Evolutionary conservation across 2,329 filamentous ascomycete species (phyloP).

Genomic region (Aureobasidium lini): DNA sequence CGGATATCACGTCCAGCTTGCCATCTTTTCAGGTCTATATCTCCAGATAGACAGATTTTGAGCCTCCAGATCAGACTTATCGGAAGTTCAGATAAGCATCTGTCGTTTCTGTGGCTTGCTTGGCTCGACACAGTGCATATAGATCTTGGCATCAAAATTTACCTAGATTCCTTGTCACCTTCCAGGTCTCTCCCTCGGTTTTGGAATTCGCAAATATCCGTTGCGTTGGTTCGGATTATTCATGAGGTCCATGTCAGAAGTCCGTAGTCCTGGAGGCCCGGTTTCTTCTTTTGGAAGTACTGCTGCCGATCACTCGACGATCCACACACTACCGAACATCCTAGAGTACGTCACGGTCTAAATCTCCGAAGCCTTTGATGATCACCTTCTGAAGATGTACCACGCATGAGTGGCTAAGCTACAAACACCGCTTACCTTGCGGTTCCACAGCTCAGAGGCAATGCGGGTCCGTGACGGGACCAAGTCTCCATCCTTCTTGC

Average conservation of each 20-base stretch:
- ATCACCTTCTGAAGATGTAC: not conserved
- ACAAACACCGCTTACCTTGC: not conserved
- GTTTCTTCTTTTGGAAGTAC: not conserved
- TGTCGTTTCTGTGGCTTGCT: not conserved
- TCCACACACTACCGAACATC: not conserved
- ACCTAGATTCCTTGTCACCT: not conserved
- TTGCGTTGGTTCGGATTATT: not conserved
- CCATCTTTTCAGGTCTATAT: too few species aligned
- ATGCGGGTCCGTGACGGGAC: too few species aligned
- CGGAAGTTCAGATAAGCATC: not conserved
- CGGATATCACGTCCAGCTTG: too few species aligned
- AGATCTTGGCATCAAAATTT: not conserved
- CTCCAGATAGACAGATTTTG: too few species aligned
- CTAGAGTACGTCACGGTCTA: not conserved
- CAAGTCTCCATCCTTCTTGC: too few species aligned
- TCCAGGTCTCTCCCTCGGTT: not conserved
- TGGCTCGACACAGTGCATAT: not conserved
- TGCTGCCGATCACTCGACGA: not conserved
- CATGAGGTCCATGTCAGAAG: not conserved
- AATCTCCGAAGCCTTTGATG: not conserved
- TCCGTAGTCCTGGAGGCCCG: not conserved
- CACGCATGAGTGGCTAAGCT: not conserved
- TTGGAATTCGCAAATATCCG: not conserved
- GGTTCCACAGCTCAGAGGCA: not conserved
- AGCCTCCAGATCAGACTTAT: not conserved